phyloP scores from a whole-genome alignment of 331 rosid genomes.

The Stylosanthes scabra region DNA sequence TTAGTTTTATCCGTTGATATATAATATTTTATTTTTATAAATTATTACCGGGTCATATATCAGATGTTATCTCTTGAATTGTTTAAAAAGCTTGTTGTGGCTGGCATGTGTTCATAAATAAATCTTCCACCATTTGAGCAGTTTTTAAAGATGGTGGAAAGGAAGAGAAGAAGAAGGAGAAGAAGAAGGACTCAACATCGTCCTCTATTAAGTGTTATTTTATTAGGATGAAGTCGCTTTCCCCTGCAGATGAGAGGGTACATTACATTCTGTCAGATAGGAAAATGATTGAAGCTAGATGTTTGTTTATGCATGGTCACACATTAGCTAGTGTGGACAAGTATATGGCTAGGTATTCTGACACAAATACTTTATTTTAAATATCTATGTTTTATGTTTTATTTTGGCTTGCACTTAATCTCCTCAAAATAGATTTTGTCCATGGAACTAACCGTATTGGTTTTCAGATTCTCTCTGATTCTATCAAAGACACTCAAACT shows the following conservation, averaged over 20 bases:
- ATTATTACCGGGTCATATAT: background rate
- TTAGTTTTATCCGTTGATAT: constrained; percentile 15
- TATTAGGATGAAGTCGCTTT: constrained; percentile 59
- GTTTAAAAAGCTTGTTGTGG: constrained; percentile 34
- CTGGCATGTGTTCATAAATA: background rate
- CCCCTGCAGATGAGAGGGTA: constrained; percentile 42
- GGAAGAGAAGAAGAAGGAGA: constrained; percentile 70
- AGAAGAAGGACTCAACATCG: constrained; percentile 52
- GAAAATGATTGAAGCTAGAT: constrained; percentile 60
- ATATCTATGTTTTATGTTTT: constrained; percentile 19
- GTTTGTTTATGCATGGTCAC: constrained; percentile 78
- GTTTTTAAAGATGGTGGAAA: constrained; percentile 90
- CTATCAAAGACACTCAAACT: constrained; percentile 72
- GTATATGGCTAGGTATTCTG: constrained; percentile 79
- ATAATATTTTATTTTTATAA: background rate
- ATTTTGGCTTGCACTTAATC: background rate
- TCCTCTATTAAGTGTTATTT: constrained; percentile 80
- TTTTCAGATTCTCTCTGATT: constrained; percentile 77
- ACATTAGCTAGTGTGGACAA: constrained; percentile 50
- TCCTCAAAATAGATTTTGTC: constrained; percentile 22
- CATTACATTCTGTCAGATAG: constrained; percentile 51
- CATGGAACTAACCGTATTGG: constrained; percentile 33
- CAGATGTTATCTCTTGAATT: constrained; percentile 2
- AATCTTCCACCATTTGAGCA: constrained; percentile 44
- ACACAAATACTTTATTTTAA: constrained; percentile 8